A percentile compares a stretch with the other conserved stretches of the same genome.
Evolutionary conservation across 495 filamentous ascomycete species (phyloP).

Genomic region (Recurvomyces mirabilis): DNA sequence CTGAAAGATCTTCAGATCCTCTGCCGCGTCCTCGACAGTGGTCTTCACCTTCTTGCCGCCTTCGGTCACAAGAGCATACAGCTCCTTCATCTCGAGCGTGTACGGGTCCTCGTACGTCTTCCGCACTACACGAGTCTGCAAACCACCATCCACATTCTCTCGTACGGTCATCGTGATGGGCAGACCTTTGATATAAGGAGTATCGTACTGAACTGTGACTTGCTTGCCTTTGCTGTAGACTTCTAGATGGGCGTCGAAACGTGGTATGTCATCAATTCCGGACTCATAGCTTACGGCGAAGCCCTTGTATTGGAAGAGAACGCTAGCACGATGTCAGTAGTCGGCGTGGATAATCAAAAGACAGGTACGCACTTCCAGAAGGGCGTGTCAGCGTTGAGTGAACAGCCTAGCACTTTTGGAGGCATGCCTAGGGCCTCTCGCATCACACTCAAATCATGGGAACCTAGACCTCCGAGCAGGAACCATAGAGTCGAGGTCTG

Average conservation of each 20-base stretch:
- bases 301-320: slow-evolving; percentile 21
- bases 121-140: slow-evolving; percentile 29
- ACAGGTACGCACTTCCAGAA: slow-evolving; percentile 12
- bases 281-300: slow-evolving; percentile 47
- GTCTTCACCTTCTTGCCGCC: slow-evolving; percentile 40
- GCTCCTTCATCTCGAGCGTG: slow-evolving; percentile 37
- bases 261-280: slow-evolving; percentile 42
- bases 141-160: slow-evolving; percentile 33
- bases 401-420: slow-evolving; percentile 32
- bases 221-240: slow-evolving; percentile 42
- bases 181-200: slow-evolving; percentile 40
- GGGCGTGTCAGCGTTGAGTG: slow-evolving; percentile 6
- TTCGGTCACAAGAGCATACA: slow-evolving; percentile 37
- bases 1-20: slow-evolving; percentile 38
- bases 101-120: slow-evolving; percentile 44
- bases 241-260: slow-evolving; percentile 46
- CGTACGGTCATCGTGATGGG: slow-evolving; percentile 40
- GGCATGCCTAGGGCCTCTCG: slow-evolving; percentile 43
- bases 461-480: slow-evolving; percentile 39
- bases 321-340: slow-evolving; percentile 4
- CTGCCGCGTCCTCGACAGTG: slow-evolving; percentile 36
- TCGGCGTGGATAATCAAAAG: background rate
- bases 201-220: slow-evolving; percentile 39
- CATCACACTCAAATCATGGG: slow-evolving; percentile 47
- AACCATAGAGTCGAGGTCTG: slow-evolving; percentile 30